These are phyloP conservation scores for Salvia hispanica DNA, from an alignment of 257 asterid genomes.

Conservation along the genomic window DNA sequence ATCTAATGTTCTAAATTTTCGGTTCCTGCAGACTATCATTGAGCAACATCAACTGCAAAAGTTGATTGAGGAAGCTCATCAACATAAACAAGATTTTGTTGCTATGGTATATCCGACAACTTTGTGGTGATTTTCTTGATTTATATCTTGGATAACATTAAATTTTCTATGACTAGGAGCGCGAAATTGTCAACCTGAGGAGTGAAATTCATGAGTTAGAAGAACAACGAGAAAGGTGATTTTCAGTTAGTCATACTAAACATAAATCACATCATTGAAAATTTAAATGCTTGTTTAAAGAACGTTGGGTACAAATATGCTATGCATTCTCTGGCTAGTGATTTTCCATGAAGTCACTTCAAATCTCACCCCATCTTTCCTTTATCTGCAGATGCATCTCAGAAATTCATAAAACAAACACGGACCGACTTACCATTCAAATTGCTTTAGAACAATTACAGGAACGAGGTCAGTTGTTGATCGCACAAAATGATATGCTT, in stretches of 20 bases:
- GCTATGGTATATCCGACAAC: slow-evolving; percentile 51
- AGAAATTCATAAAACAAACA: slow-evolving; percentile 55
- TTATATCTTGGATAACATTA: slow-evolving; percentile 27
- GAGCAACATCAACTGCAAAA: slow-evolving; percentile 77
- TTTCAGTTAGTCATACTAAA: neutral
- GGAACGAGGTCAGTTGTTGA: slow-evolving; percentile 71
- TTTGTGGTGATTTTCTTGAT: slow-evolving; percentile 9
- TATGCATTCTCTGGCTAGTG: slow-evolving; percentile 6
- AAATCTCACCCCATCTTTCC: neutral
- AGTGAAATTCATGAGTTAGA: slow-evolving; percentile 57
- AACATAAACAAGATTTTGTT: slow-evolving; percentile 52
- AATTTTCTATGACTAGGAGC: slow-evolving; percentile 53
- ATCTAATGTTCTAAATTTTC: slow-evolving; percentile 13
- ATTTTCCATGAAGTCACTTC: neutral
- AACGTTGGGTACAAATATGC: neutral
- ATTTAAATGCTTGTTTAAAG: neutral
- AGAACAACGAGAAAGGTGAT: slow-evolving; percentile 73
- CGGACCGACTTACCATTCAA: slow-evolving; percentile 54
- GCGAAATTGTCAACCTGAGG: slow-evolving; percentile 55
- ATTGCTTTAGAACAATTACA: slow-evolving; percentile 64
- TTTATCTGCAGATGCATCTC: slow-evolving; percentile 53
- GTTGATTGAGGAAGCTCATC: slow-evolving; percentile 75
- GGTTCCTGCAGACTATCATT: slow-evolving; percentile 54
- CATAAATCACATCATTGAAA: neutral
- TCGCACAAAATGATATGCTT: slow-evolving; percentile 80